Percentiles rank a stretch among this genome's conserved stretches.
phyloP scores from a whole-genome alignment of 208 protist genomes.

The Porcisia deanei region DNA sequence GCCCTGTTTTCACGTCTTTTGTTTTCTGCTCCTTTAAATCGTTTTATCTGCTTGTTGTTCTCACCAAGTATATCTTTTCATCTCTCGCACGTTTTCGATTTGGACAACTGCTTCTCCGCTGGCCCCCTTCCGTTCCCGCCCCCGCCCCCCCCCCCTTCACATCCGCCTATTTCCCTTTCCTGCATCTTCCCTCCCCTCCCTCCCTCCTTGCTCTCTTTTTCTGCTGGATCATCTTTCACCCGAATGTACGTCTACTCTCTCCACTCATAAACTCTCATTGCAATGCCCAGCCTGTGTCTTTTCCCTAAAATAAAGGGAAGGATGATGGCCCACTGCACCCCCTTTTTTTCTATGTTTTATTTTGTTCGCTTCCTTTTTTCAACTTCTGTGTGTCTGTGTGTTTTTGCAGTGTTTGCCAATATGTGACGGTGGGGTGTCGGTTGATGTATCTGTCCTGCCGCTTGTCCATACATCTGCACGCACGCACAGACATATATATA shows the following conservation, averaged over 20 bases:
- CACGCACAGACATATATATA: no score
- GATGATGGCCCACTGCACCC: no score
- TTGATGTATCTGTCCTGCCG: not conserved
- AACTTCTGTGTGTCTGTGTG: not conserved
- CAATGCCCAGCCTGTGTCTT: no score
- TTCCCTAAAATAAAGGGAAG: no score
- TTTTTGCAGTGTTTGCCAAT: not conserved
- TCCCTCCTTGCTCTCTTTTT: not conserved
- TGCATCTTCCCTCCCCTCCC: not conserved
- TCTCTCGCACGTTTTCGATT: not conserved
- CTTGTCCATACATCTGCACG: no score
- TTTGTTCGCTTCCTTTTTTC: not conserved
- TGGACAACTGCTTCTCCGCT: not conserved
- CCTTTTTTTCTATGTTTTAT: not conserved
- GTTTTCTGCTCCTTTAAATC: not conserved
- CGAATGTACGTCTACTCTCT: not conserved
- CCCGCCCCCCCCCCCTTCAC: not conserved
- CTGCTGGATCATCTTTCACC: not conserved
- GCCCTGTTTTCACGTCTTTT: not conserved
- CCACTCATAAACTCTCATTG: not conserved
- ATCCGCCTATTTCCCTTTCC: not conserved
- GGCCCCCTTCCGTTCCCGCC: not conserved
- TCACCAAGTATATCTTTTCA: not conserved
- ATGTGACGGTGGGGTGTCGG: not conserved
- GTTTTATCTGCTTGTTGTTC: not conserved